Base-by-base conservation (phyloP, 495 filamentous ascomycete species). In the Penicillium nucicola region DNA sequence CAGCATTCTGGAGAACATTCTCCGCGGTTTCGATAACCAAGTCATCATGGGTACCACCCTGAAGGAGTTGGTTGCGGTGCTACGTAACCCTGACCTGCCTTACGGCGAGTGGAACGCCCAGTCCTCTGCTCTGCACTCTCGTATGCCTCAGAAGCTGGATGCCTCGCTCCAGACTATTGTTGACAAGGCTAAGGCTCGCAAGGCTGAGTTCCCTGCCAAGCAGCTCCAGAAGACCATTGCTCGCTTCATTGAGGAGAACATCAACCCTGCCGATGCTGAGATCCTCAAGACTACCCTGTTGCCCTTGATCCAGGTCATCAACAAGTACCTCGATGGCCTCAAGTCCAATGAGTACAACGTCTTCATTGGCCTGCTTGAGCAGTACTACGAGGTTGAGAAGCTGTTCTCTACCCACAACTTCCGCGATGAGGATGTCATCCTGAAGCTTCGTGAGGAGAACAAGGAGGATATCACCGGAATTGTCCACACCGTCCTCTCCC, bases 101-200 rank as follows among this genome's bases (percentile, higher is more conserved):
- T 99, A 96, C 70, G 88, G 92, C 69, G 90, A 99, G 71, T 99
- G 92, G 87, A 86, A 86, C 50, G 86, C 93, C 11, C 95, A 97
- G 61, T 91, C 92, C 48, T 92, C 93, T 22, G 93, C 93, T 6
- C 83, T 99, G 30, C 93, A 97, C 69, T 86, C 91, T 4, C 86
- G 93, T 63, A 97, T 97, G 89, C 93, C 93, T 4, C 83, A 90
- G 60, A 96, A 90, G 73, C 83, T 99, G 25, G 91, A 96, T 57
- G 65, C 85, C 7, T 81, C 79, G 51, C 84, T 97, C 54, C 84
- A 84, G 20, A 85, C 89, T 60, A 84, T 92, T 35, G 85, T 97
- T 22, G 93, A 99, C 40, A 84, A 85, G 45, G 86, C 91, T 14
- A 83, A 80, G 48, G 70, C 81, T 45, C 80, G 93, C 45, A 83